phyloP scores from a whole-genome alignment of 108 stramenopile genomes.

The Fragilaria radians region DNA sequence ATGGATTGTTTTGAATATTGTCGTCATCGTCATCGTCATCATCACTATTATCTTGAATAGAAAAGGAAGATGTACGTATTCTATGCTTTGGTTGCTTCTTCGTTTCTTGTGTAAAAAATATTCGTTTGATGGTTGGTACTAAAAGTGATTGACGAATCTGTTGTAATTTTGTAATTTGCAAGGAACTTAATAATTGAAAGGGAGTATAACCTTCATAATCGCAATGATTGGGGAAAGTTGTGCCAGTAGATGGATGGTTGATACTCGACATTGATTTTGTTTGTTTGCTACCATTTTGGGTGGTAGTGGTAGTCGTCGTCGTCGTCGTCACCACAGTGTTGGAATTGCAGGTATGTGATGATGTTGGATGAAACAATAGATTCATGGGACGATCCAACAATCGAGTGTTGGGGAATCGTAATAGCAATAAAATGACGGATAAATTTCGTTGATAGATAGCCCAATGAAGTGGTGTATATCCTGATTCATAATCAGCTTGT shows the following conservation, averaged over 20 bases:
- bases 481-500: constrained; percentile 42
- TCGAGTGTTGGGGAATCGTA: constrained; percentile 22
- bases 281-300: too few species aligned
- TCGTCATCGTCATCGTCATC: not conserved
- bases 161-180: constrained; percentile 36
- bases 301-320: not conserved
- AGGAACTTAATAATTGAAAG: constrained; percentile 39
- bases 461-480: constrained; percentile 62
- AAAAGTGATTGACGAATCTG: constrained; percentile 33
- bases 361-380: not conserved
- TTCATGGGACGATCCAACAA: constrained; percentile 32
- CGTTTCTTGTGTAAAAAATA: not conserved
- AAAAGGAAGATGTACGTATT: constrained; percentile 1
- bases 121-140: not conserved
- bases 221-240: too few species aligned
- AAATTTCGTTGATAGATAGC: constrained; percentile 49
- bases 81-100: not conserved
- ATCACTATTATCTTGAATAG: not conserved
- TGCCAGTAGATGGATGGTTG: too few species aligned
- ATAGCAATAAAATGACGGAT: constrained; percentile 35
- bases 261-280: constrained; percentile 18
- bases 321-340: not conserved
- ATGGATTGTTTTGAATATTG: not conserved
- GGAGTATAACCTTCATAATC: constrained; percentile 52
- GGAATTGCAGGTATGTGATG: not conserved